Base-by-base conservation (phyloP, 768 basidiomycete genomes). In the Porphyrellus cyaneotinctus region DNA sequence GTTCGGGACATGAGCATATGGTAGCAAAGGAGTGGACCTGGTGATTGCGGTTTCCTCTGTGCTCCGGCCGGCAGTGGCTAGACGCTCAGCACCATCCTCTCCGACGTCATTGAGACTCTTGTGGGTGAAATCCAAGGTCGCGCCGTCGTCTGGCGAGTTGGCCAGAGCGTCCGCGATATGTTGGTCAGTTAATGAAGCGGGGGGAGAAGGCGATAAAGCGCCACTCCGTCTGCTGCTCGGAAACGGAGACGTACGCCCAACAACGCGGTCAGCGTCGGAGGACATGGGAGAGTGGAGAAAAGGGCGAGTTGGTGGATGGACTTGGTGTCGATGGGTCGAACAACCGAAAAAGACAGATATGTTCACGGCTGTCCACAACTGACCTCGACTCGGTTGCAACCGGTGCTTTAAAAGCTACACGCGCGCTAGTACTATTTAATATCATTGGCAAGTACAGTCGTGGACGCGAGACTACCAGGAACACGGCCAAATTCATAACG, bases 51-150 rank as follows among this genome's bases (percentile, higher is more conserved):
- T 75, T 38, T 80, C 79, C 46, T 76, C 76, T 41, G 82, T 72
- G 64, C 73, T 71, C 70, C 74, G 70, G 60, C 83, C 76, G 28
- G 83, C 75, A 26, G 74, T 77, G 15, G 83, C 83, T n/a, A 98
- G 81, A 60, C 87, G 84, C 58, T 87, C 79, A 9, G 84, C 87
- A n/a, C 87, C 87, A 38, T 78, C 77, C 58, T 83, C 80, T 10
- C 84, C 84, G 37, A 97, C 79, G 54, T 91, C 85, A 11, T 84
- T 82, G 33, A 97, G 73, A 39, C 78, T 79, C 70, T 87, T 81
- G 69, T 91, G 87, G 54, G 88, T 83, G 44, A 98, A 79, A 64
- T 92, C 84, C 51, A 99, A 75, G 7, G 94, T 95, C 52, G 82
- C 82, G 9, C 93, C 92, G 48, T 77, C 73, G 73, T 97, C 94